Base-by-base conservation (phyloP, 768 basidiomycete species). In the Mycena galericulata region DNA sequence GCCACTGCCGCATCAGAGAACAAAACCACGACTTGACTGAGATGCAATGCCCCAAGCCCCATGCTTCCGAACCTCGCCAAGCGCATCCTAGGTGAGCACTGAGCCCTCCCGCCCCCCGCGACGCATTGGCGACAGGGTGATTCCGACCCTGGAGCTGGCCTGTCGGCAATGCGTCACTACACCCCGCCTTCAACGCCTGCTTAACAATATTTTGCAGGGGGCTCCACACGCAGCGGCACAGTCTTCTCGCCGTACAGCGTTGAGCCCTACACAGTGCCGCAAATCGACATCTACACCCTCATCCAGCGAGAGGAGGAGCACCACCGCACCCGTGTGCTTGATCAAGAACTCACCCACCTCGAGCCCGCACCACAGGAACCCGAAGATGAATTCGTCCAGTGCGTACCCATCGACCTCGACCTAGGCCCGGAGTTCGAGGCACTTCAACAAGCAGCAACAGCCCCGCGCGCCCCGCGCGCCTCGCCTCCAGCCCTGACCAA, bases 61-160 rank as follows among this genome's bases (percentile, higher is more conserved):
- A 43, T 43, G 41, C 10, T 43, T 10, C 41, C n/a, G 41, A 12
- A 43, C 41, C 10, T 9, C 17, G 38, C 38, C 17, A 26, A 47
- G 22, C 27, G 27, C 24, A 6, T 50, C 24, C 20, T 29, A 15
- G 49, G 49, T 50, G 27, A 50, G 49, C 20, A 15, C 49, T 43
- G 6, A 6, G 6, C 20, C n/a, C n/a, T 12, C 49, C 24, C 27
- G 7, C 32, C 15, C 32, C 30, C 20, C 27, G 8, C 22, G 4
- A 6, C 7, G 27, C 51, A n/a, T 32, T 3, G 32, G 18, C 10
- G 18, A 2, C 34, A 34, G 20, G 51, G 22, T 41, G 55, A 40
- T 29, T 56, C 55, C 55, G 38, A 56, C 55, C 55, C 55, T 56
- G 55, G 55, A 56, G 38, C 27, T 56, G 55, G 24, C 38, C 22